A percentile compares a stretch with the other conserved stretches of the same genome.
These are phyloP conservation scores for Erucastrum elatum DNA, from an alignment of 345 rosid species.

Conservation along the genomic window DNA sequence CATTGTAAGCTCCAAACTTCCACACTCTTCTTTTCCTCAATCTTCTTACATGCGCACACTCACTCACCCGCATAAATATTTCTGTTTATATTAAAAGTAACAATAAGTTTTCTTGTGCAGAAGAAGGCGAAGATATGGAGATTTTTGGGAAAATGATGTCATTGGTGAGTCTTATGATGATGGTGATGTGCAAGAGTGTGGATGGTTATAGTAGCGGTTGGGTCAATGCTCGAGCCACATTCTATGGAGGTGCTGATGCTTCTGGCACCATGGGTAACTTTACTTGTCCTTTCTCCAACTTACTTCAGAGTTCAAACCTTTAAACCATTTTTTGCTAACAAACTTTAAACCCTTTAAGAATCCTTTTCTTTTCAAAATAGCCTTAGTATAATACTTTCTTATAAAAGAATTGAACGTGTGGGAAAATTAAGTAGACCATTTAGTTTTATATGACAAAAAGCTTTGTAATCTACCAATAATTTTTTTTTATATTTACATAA, in stretches of 20 bases:
- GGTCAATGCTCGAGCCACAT: constrained; percentile 76
- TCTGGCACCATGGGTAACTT: constrained; percentile 79
- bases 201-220: constrained; percentile 48
- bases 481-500: neutral
- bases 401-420: neutral
- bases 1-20: constrained; percentile 26
- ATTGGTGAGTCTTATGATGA: constrained; percentile 28
- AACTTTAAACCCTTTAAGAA: neutral
- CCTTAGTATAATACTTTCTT: neutral
- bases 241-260: constrained; percentile 81
- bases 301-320: neutral
- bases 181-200: constrained; percentile 38
- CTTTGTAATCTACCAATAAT: neutral
- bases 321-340: neutral
- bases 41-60: neutral
- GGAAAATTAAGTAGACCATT: neutral
- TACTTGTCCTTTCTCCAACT: constrained; percentile 7
- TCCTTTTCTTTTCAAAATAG: neutral
- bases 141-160: constrained; percentile 19
- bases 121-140: constrained; percentile 28
- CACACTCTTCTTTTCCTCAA: constrained; percentile 7
- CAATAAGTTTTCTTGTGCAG: constrained; percentile 7
- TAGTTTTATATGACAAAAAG: neutral
- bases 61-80: neutral
- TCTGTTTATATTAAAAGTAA: neutral